phyloP scores from a whole-genome alignment of 805 yeast genomes.

The Kodamaea restingae region DNA sequence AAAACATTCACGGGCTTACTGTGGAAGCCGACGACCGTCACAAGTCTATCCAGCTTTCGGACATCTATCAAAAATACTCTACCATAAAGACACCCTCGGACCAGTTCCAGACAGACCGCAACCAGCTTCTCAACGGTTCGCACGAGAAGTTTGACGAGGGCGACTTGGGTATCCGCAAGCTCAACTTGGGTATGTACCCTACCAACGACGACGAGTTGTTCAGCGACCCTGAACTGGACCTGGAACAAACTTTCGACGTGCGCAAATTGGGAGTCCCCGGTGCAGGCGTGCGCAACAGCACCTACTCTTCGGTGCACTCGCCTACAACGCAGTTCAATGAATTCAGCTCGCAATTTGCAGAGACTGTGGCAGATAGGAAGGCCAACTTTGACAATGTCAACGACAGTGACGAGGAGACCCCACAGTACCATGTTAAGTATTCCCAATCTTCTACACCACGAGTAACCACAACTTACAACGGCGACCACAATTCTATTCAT shows the following conservation, averaged over 20 bases:
- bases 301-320: slow-evolving; percentile 37
- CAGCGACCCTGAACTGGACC: slow-evolving; percentile 28
- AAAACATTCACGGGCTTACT: slow-evolving; percentile 15
- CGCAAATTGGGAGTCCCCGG: slow-evolving; percentile 17
- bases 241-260: slow-evolving; percentile 5
- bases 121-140: slow-evolving; percentile 34
- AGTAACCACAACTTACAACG: slow-evolving; percentile 5
- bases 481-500: slow-evolving; percentile 21
- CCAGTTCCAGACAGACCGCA: slow-evolving; percentile 33
- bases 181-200: slow-evolving; percentile 31
- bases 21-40: slow-evolving; percentile 20
- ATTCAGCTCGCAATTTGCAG: slow-evolving; percentile 36
- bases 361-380: slow-evolving; percentile 13
- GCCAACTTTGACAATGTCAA: slow-evolving; percentile 10
- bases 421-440: slow-evolving; percentile 9
- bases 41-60: slow-evolving; percentile 37
- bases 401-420: slow-evolving; percentile 18
- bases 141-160: slow-evolving; percentile 33
- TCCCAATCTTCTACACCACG: slow-evolving; percentile 13
- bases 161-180: slow-evolving; percentile 26
- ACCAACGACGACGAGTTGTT: slow-evolving; percentile 35
- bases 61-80: slow-evolving; percentile 41
- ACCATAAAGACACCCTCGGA: slow-evolving; percentile 39
- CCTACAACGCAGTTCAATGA: slow-evolving; percentile 43
- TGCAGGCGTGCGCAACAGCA: slow-evolving; percentile 29